These are phyloP conservation scores for Erodium moschatum DNA, from an alignment of 441 rosid species.

Conservation along the genomic window DNA sequence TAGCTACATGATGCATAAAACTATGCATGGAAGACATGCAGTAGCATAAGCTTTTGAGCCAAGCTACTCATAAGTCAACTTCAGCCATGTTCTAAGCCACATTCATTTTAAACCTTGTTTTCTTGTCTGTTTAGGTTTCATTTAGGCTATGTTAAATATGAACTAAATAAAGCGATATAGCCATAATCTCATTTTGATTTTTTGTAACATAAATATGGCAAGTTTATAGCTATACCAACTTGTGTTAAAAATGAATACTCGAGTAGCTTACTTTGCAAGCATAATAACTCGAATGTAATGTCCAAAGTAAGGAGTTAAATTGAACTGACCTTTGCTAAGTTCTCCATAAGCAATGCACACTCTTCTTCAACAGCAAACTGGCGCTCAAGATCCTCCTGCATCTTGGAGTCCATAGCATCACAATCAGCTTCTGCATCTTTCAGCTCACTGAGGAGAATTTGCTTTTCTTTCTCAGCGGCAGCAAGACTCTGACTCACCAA, in stretches of 20 bases:
- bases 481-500: slow-evolving; percentile 63
- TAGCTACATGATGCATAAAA: background rate
- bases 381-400: slow-evolving; percentile 46
- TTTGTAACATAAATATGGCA: background rate
- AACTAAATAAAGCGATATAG: background rate
- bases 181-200: background rate
- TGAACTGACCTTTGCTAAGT: slow-evolving; percentile 47
- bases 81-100: background rate
- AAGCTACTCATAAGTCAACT: background rate
- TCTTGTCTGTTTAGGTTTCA: background rate
- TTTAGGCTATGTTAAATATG: background rate
- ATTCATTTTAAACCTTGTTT: background rate
- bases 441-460: slow-evolving; percentile 34
- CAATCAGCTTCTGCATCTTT: slow-evolving; percentile 57
- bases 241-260: background rate
- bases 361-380: slow-evolving; percentile 68
- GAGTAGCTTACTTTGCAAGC: background rate
- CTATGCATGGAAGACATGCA: background rate
- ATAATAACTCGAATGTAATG: background rate
- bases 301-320: background rate
- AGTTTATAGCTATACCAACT: background rate
- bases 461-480: slow-evolving; percentile 41
- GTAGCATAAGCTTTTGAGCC: background rate
- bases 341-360: slow-evolving; percentile 49
- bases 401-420: slow-evolving; percentile 50